These are phyloP conservation scores for Solanum sejunctum DNA, from an alignment of 257 asterid species.

Conservation along the genomic window DNA sequence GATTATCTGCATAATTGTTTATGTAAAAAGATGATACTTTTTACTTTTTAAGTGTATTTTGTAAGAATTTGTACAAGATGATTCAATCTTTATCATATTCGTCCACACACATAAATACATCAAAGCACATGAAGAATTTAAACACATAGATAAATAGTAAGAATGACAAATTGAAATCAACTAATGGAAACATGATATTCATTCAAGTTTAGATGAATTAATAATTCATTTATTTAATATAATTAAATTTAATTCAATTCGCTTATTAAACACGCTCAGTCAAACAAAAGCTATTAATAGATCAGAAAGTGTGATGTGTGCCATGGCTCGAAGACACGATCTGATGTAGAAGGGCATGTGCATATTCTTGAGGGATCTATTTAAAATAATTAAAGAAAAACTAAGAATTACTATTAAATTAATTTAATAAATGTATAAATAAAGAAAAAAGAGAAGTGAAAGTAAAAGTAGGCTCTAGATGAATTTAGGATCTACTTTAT, in stretches of 20 bases:
- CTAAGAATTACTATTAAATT: background rate
- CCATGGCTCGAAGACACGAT: background rate
- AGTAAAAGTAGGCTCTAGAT: constrained; percentile 6
- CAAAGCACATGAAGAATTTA: background rate
- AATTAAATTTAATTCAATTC: background rate
- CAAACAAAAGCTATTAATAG: background rate
- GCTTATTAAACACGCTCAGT: background rate
- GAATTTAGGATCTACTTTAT: constrained; percentile 9
- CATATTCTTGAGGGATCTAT: background rate
- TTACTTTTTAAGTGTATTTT: too few relatives aligned
- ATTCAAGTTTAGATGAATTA: background rate
- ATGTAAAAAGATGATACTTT: too few relatives aligned
- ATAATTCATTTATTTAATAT: background rate
- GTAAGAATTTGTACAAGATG: background rate
- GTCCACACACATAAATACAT: background rate
- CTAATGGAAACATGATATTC: background rate
- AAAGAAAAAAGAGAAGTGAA: background rate
- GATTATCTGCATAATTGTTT: too few relatives aligned
- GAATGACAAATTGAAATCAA: background rate
- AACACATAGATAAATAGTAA: background rate
- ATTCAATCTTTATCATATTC: background rate
- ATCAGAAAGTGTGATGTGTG: background rate
- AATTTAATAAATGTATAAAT: background rate
- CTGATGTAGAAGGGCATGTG: background rate
- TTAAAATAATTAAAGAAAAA: background rate